A percentile compares a stretch with the other conserved stretches of the same genome.
phyloP scores from a whole-genome alignment of 352 stramenopile genomes.

The Blastocystis hominis region DNA sequence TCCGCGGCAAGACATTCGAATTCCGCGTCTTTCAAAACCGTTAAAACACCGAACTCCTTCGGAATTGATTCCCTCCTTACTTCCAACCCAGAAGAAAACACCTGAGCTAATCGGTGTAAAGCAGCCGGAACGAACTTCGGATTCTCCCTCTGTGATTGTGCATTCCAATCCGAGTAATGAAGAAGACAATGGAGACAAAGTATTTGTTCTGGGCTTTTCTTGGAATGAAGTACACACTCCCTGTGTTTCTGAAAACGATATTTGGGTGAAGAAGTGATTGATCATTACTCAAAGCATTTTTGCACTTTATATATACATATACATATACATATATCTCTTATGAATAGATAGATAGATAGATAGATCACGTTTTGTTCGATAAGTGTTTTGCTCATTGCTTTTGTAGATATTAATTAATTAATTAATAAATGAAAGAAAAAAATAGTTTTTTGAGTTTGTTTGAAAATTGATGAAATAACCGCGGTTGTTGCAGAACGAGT shows the following conservation, averaged over 20 bases:
- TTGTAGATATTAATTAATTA: neutral
- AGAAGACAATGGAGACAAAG: neutral
- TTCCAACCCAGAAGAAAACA: neutral
- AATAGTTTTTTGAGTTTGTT: neutral
- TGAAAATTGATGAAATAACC: too few species aligned
- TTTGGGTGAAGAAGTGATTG: neutral
- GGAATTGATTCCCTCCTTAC: constrained; percentile 4
- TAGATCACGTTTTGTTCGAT: neutral
- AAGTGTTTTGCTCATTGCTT: neutral
- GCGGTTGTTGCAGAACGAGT: neutral
- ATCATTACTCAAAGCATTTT: too few species aligned
- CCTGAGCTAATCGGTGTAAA: neutral
- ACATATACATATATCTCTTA: neutral
- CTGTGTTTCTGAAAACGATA: neutral
- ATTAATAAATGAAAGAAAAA: neutral
- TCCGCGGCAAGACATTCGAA: neutral
- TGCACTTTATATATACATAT: too few species aligned
- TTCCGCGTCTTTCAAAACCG: neutral
- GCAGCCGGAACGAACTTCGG: neutral
- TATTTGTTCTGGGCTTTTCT: neutral
- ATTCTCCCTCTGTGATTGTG: neutral
- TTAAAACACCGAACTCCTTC: neutral
- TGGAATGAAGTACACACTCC: neutral
- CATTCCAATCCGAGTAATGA: neutral
- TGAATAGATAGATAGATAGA: neutral